Conservation (phyloP, 768 basidiomycete species). For the Amanita pseudoporphyria region DNA sequence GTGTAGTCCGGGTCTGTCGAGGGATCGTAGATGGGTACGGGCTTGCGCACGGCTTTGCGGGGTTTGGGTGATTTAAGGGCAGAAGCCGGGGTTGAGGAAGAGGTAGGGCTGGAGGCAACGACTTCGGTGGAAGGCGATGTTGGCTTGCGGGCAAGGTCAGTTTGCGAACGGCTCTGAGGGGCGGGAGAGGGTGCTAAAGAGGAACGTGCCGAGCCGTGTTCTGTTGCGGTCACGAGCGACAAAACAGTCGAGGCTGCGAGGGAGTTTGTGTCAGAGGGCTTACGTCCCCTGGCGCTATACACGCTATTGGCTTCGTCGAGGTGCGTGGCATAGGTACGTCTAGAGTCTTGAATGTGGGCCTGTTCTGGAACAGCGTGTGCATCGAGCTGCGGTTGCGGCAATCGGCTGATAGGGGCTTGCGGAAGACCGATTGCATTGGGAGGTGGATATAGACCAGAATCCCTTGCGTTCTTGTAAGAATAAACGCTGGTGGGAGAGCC, state of each 20-base stretch:
- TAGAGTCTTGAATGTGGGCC: not conserved
- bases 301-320: not conserved
- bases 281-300: not conserved
- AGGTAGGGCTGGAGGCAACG: too few species aligned
- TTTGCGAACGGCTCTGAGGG: not conserved
- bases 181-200: not conserved
- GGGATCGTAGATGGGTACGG: slow-evolving; percentile 44
- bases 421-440: not conserved
- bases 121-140: too few species aligned
- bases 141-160: not conserved
- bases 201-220: not conserved
- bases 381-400: not conserved
- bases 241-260: not conserved
- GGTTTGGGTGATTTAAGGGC: slow-evolving; percentile 15
- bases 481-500: not conserved
- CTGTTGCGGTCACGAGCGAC: not conserved
- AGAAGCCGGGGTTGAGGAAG: not conserved
- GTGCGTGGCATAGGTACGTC: not conserved
- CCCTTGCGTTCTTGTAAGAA: not conserved
- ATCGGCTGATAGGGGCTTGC: not conserved
- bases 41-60: slow-evolving; percentile 37
- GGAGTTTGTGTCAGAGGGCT: not conserved
- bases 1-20: slow-evolving; percentile 9
- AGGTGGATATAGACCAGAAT: not conserved
- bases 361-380: not conserved